Evolutionary conservation across 192 early-diverging fungal genomes (phyloP), one percentile per base, ranked within the genome.

Genomic region (Coemansia sp.): DNA sequence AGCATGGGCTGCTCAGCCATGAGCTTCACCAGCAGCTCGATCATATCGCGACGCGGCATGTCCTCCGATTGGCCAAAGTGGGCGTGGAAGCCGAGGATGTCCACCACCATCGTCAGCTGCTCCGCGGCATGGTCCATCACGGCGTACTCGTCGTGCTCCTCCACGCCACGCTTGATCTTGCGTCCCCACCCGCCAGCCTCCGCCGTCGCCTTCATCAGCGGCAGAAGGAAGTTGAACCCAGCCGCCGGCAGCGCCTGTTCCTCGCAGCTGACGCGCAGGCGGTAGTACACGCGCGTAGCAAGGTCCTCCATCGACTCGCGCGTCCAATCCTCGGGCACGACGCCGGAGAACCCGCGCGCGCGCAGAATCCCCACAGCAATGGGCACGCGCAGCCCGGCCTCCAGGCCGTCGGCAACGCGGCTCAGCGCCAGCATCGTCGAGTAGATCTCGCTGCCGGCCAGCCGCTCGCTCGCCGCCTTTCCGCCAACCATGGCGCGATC

Each of bases 211-310:
- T 87, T 69, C 64, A 91, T 84, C 41, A 93, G 48, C 40, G 89
- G 87, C 72, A 92, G 85, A 63, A 88, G 74, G 64, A 86, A 91
- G 35, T 84, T 81, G 73, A 93, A 89, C 31, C 87, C 87, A 6
- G 88, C 81, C 7, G 89, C 75, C 5, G 85, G 70, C 48, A 93
- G 72, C 13, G 87, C 82, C 39, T 75, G 63, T 44, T 72, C 68
- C 48, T 91, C 89, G 35, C 85, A 85, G 27, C 82, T 75, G 59
- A 88, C 83, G 37, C 91, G 87, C 64, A 91, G 80, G 4, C 89
- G 86, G 70, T 86, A 93, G 45, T 89, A 74, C 46, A 92, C 83
- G 44, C 89, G 88, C 37, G 86, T 78, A 8, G 87, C 85, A 42
- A 79, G 63, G 36, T 66, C 72, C 54, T 69, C 67, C 64, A 72